A percentile compares a stretch with the other conserved stretches of the same genome.
phyloP scores from a whole-genome alignment of 257 asterid species.

The Primulina tabacum region DNA sequence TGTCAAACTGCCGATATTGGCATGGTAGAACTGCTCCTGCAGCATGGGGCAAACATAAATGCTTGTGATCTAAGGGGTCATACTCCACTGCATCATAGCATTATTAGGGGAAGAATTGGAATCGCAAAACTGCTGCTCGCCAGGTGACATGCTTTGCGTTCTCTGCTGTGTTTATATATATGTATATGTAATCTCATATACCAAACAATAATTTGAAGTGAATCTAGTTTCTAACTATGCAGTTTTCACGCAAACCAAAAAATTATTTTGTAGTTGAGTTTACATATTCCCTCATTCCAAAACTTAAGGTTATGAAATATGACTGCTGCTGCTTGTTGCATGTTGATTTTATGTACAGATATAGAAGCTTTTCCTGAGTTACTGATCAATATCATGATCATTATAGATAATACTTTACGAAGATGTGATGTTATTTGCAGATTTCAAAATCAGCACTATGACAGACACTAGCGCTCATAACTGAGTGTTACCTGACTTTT shows the following conservation, averaged over 20 bases:
- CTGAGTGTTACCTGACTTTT: neutral
- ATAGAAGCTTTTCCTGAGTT: neutral
- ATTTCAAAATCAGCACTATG: neutral
- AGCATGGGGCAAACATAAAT: constrained; percentile 66
- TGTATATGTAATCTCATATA: neutral
- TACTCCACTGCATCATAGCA: constrained; percentile 82
- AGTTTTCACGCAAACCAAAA: constrained; percentile 1
- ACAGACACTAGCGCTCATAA: neutral
- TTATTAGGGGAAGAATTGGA: constrained; percentile 58
- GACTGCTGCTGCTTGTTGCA: neutral
- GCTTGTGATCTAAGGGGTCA: constrained; percentile 64
- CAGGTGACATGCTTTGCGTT: constrained; percentile 43
- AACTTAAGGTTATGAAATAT: neutral
- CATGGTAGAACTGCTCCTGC: constrained; percentile 92
- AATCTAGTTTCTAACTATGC: neutral
- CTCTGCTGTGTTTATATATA: neutral
- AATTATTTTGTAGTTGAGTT: neutral
- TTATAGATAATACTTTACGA: neutral
- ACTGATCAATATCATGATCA: neutral
- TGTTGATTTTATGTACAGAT: too few relatives aligned
- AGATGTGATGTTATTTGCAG: neutral
- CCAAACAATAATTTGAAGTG: neutral
- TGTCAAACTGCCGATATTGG: constrained; percentile 84
- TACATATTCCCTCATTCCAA: neutral
- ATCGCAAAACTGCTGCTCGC: constrained; percentile 62